Base-by-base conservation (phyloP, 257 asterid genomes). In the Forsythia suspensa region DNA sequence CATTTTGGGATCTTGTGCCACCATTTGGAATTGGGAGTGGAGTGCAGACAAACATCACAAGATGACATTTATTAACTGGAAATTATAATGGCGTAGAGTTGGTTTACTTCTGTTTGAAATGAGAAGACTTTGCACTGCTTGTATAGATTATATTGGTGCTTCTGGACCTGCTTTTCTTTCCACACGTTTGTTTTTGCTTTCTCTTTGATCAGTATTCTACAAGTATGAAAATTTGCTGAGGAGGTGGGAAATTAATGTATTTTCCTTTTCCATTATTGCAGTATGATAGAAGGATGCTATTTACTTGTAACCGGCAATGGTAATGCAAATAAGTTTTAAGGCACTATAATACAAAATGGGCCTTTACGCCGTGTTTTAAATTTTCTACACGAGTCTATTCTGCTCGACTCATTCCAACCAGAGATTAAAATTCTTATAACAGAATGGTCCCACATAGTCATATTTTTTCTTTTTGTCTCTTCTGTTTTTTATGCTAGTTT, bases 401-500 rank as follows among this genome's bases (percentile, higher is more conserved):
- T 51, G 37, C 39, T 12, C 46, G 51, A 10, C 16, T 34, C 13
- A 37, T 55, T 41, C 34, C 21, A 21, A 52, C 36, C 21, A 7
- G 18, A 59, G 73, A 75, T 29, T 43, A 20, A 43, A 20, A 11
- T 8, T 39, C 65, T 55, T 7, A 55, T 16, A 0, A 44, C 15
- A 3, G 16, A 10, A 44, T 8, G 65, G 29, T 55, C 65, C 20
- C 65, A 2, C 24, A 16, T 51, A 48, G 7, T 52, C 21, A 13
- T 52, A 52, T 52, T 52, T 52, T 16, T 16, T 2, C 21, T 52
- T 5, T 55, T 16, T 55, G 65, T 55, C 65, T 18, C 20, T 55
- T 18, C 36, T n/a, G 34, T 3, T 42, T 85, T 29, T 65, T 61
- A 21, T 73, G 44, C 46, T 44, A 24, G 46, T 34, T 39, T 81